Evolutionary conservation across 495 filamentous ascomycete genomes (phyloP).

Genomic region (Penicillium salamii): DNA sequence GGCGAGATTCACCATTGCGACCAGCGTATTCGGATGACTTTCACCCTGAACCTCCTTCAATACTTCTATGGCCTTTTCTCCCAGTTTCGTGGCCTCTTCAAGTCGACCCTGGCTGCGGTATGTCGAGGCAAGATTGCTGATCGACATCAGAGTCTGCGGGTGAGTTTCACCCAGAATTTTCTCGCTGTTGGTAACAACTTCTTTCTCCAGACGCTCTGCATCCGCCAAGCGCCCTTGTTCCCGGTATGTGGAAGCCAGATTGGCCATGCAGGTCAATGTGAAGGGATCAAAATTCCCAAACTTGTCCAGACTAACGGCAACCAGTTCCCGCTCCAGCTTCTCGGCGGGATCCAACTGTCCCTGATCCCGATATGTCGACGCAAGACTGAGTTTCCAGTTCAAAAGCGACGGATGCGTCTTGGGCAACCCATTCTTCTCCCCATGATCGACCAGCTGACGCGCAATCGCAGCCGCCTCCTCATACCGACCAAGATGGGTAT

Average conservation of each 20-base stretch:
- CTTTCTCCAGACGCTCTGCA: slow-evolving; percentile 21
- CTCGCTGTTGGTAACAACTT: slow-evolving; percentile 23
- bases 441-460: slow-evolving; percentile 16
- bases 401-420: slow-evolving; percentile 25
- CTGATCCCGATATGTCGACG: slow-evolving; percentile 18
- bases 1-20: slow-evolving; percentile 22
- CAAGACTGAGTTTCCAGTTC: slow-evolving; percentile 15
- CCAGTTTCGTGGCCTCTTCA: slow-evolving; percentile 28
- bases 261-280: slow-evolving; percentile 21
- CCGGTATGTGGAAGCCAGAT: slow-evolving; percentile 22
- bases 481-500: slow-evolving; percentile 22
- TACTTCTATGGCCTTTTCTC: slow-evolving; percentile 17
- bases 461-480: slow-evolving; percentile 26
- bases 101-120: slow-evolving; percentile 28
- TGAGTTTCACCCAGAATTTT: slow-evolving; percentile 26
- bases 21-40: slow-evolving; percentile 38
- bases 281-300: slow-evolving; percentile 20
- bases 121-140: slow-evolving; percentile 29
- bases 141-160: slow-evolving; percentile 29
- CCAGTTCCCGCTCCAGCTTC: slow-evolving; percentile 30
- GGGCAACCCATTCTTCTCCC: slow-evolving; percentile 20
- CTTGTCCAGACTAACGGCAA: slow-evolving; percentile 14
- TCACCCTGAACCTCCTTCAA: slow-evolving; percentile 25
- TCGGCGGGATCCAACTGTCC: slow-evolving; percentile 30
- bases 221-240: slow-evolving; percentile 18